phyloP scores from a whole-genome alignment of 495 filamentous ascomycete genomes.

The Corynascus novoguineensis region DNA sequence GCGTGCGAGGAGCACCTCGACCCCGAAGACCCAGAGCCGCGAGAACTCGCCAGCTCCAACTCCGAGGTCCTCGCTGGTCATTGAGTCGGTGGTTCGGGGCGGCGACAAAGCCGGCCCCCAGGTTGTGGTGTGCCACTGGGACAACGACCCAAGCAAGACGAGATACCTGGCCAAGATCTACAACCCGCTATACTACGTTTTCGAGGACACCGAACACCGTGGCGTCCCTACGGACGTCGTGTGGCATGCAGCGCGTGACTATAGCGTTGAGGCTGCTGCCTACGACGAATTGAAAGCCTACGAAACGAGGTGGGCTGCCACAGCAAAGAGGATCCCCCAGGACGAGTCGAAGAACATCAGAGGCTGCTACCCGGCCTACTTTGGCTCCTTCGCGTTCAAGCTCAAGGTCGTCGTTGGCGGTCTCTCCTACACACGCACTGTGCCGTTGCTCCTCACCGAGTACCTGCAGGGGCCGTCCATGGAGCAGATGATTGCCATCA shows the following conservation, averaged over 20 bases:
- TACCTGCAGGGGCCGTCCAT: background rate
- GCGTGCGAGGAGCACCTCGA: background rate
- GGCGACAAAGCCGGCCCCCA: background rate
- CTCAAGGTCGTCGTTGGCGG: background rate
- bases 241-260: background rate
- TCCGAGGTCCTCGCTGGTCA: background rate
- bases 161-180: background rate
- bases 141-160: background rate
- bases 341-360: background rate
- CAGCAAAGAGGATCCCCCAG: background rate
- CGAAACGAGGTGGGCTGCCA: background rate
- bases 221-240: background rate
- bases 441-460: background rate
- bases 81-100: background rate
- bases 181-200: background rate
- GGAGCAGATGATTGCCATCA: background rate
- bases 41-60: background rate
- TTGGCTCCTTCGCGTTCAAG: background rate
- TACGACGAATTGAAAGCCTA: background rate
- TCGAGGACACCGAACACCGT: background rate
- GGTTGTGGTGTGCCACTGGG: background rate
- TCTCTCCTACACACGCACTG: background rate
- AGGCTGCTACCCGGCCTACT: background rate
- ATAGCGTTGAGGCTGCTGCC: background rate
- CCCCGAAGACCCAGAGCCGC: background rate